Percentiles rank a stretch among this genome's conserved stretches.
Conservation (phyloP, 495 filamentous ascomycete genomes). For the Podospora conica region DNA sequence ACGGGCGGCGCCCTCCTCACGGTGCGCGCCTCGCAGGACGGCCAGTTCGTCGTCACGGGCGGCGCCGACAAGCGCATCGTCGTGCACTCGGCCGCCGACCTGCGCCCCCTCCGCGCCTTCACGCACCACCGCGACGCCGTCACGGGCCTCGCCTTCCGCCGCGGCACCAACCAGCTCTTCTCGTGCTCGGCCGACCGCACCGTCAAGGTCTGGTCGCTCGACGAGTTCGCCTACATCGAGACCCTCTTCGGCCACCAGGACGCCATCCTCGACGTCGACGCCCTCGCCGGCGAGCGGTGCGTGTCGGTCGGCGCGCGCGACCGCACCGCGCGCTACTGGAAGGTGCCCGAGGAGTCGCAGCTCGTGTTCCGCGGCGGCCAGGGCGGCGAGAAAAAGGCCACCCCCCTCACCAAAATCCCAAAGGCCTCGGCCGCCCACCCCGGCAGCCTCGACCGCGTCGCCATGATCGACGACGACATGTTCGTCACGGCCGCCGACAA, state of each 20-base stretch:
- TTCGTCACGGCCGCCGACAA: slow-evolving; percentile 94
- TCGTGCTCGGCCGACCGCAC: slow-evolving; percentile 83
- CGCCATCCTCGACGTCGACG: slow-evolving; percentile 72
- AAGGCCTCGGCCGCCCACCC: slow-evolving; percentile 48
- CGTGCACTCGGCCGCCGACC: slow-evolving; percentile 73
- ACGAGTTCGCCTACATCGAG: slow-evolving; percentile 84
- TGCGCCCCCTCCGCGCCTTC: slow-evolving; percentile 76
- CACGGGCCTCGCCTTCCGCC: slow-evolving; percentile 74
- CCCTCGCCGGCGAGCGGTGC: slow-evolving; percentile 79
- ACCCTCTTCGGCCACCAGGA: slow-evolving; percentile 97
- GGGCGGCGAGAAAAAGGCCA: slow-evolving; percentile 50
- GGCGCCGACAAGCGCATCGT: slow-evolving; percentile 75
- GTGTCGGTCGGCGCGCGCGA: slow-evolving; percentile 82
- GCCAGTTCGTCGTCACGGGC: slow-evolving; percentile 86
- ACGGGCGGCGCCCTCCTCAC: slow-evolving; percentile 64
- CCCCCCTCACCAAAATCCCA: slow-evolving; percentile 6
- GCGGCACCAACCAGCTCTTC: slow-evolving; percentile 88
- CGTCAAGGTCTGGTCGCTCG: slow-evolving; percentile 63
- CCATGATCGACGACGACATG: slow-evolving; percentile 79
- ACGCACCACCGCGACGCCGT: slow-evolving; percentile 87
- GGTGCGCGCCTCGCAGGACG: slow-evolving; percentile 80
- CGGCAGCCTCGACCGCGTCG: slow-evolving; percentile 83
- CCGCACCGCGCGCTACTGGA: slow-evolving; percentile 92
- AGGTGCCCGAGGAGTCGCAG: slow-evolving; percentile 91
- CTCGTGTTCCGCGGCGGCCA: slow-evolving; percentile 87